A percentile compares a stretch with the other conserved stretches of the same genome.
These are phyloP conservation scores for Cyamopsis tetragonoloba DNA, from an alignment of 306 rosid species.

Conservation along the genomic window DNA sequence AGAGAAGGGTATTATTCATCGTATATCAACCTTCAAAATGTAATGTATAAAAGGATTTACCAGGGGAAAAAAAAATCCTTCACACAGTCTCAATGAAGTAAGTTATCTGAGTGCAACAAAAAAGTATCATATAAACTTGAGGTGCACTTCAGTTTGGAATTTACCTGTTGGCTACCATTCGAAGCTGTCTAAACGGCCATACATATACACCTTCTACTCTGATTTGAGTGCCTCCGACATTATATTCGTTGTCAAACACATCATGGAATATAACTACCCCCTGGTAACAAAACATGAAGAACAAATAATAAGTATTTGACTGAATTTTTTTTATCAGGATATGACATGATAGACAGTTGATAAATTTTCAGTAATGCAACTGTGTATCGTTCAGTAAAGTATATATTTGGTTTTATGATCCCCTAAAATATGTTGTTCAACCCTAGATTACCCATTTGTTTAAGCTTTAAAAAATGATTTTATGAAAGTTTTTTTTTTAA, in stretches of 20 bases:
- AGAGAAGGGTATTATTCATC: conserved; percentile 3
- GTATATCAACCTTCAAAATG: background rate
- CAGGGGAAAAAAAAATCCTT: background rate
- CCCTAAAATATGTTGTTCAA: background rate
- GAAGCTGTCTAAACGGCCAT: conserved; percentile 99
- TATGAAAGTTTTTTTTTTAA: too few relatives aligned
- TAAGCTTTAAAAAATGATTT: too few relatives aligned
- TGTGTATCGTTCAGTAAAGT: background rate
- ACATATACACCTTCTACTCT: conserved; percentile 98
- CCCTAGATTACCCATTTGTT: too few relatives aligned
- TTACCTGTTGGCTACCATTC: conserved; percentile 93
- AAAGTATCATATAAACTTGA: conserved; percentile 4
- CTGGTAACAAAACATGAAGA: conserved; percentile 48
- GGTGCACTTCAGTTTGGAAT: background rate
- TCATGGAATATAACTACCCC: conserved; percentile 86
- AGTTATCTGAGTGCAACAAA: conserved; percentile 8
- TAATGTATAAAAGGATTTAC: background rate
- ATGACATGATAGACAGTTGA: background rate
- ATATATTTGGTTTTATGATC: conserved; percentile 1
- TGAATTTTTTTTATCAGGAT: background rate
- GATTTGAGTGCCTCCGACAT: conserved; percentile 85
- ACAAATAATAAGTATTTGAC: too few relatives aligned
- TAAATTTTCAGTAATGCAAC: background rate
- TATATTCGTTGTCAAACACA: conserved; percentile 74
- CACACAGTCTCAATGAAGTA: background rate